A percentile compares a stretch with the other conserved stretches of the same genome.
Conservation (phyloP, 2,329 filamentous ascomycete species). For the Nothophaeocryptopus gaeumannii region DNA sequence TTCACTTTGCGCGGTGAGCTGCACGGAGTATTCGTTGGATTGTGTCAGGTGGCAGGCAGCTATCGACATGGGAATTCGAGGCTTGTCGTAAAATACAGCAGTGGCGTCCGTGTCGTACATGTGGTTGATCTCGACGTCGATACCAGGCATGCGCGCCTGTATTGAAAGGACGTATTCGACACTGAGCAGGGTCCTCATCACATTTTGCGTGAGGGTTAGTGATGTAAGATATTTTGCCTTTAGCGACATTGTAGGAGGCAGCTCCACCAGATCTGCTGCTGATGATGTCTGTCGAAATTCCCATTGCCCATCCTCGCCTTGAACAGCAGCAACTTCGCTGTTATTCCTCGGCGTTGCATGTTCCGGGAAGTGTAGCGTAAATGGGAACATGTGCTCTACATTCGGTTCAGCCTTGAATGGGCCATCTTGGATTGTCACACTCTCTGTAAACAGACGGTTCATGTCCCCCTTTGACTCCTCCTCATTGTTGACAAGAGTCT, state of each 20-base stretch:
- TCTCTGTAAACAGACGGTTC: constrained; percentile 6
- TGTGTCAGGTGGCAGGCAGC: constrained; percentile 7
- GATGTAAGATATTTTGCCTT: constrained; percentile 1
- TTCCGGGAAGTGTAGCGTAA: constrained; percentile 13
- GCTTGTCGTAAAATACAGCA: constrained; percentile 15
- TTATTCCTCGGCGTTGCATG: constrained; percentile 7
- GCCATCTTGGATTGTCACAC: constrained; percentile 8
- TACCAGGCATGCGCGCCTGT: constrained; percentile 14
- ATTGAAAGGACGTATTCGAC: constrained; percentile 9
- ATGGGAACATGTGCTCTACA: constrained; percentile 11
- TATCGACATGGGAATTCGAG: constrained; percentile 10
- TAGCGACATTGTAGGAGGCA: constrained; percentile 12
- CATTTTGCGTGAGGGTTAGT: constrained; percentile 3
- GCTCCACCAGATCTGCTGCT: constrained; percentile 1
- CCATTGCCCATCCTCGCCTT: constrained; percentile 12
- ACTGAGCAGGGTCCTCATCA: not conserved
- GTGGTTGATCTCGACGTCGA: constrained; percentile 14
- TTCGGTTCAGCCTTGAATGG: constrained; percentile 13
- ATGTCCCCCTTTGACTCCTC: not conserved
- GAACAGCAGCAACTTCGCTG: constrained; percentile 4
- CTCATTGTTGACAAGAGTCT: constrained; percentile 1
- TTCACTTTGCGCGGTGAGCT: constrained; percentile 13
- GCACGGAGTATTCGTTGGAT: constrained; percentile 5
- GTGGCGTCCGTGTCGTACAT: constrained; percentile 1
- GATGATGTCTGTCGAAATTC: constrained; percentile 5